Percentiles rank a stretch among this genome's conserved stretches.
Evolutionary conservation across 495 filamentous ascomycete genomes (phyloP).

Genomic region (Penicillium goetzii): DNA sequence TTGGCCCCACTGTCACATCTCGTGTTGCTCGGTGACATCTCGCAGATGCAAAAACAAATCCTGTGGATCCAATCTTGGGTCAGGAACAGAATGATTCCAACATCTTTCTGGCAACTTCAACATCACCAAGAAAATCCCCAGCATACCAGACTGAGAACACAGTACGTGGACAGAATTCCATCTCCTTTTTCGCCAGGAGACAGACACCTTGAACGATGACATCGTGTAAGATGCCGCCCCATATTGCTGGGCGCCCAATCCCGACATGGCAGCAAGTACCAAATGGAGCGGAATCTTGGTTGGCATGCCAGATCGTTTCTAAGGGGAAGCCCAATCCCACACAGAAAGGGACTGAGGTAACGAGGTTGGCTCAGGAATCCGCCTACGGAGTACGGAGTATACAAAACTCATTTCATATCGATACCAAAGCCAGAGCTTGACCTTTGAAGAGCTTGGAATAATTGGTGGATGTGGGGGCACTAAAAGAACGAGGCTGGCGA

Average conservation of each 20-base stretch:
- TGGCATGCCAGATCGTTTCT: conserved; percentile 27
- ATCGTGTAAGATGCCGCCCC: conserved; percentile 2
- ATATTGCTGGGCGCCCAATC: background rate
- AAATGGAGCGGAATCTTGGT: conserved; percentile 26
- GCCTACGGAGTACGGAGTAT: too few relatives aligned
- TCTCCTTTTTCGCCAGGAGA: background rate
- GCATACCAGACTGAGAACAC: background rate
- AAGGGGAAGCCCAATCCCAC: conserved; percentile 14
- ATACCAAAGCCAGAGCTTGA: background rate
- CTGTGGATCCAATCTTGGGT: background rate
- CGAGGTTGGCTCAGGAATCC: conserved; percentile 13
- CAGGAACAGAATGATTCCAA: background rate
- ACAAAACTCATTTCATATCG: background rate
- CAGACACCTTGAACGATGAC: conserved; percentile 11
- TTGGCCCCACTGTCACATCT: background rate
- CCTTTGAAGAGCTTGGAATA: background rate
- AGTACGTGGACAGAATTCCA: background rate
- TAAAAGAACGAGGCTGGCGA: conserved; percentile 10
- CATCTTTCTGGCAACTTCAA: background rate
- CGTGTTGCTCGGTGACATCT: background rate
- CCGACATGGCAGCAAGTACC: background rate
- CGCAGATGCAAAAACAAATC: background rate
- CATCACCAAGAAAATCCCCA: background rate
- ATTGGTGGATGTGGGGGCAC: background rate
- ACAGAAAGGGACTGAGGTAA: background rate